Percentiles rank a stretch among this genome's conserved stretches.
phyloP scores from a whole-genome alignment of 2,329 filamentous ascomycete species.

The Diaporthe caulivora region DNA sequence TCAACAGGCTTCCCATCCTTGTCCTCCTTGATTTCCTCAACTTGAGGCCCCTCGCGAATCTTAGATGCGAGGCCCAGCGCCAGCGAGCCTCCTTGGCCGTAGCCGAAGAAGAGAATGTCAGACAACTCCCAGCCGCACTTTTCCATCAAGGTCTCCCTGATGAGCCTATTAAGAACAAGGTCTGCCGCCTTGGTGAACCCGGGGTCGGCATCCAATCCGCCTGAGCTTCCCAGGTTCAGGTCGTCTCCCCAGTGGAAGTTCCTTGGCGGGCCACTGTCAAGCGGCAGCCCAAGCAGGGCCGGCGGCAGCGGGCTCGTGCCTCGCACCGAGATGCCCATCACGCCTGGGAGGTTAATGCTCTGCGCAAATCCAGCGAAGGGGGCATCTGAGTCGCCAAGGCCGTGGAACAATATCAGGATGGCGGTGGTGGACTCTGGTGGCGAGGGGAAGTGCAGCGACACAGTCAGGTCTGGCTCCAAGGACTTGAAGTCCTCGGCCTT shows the following conservation, averaged over 20 bases:
- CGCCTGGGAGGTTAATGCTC: constrained; percentile 80
- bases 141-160: constrained; percentile 63
- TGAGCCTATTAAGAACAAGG: constrained; percentile 62
- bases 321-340: constrained; percentile 79
- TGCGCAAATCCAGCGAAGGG: constrained; percentile 78
- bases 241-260: constrained; percentile 78
- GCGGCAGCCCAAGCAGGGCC: constrained; percentile 65
- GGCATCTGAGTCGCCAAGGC: constrained; percentile 80
- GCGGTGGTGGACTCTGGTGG: constrained; percentile 75
- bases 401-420: constrained; percentile 85
- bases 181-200: constrained; percentile 65
- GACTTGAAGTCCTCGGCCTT: constrained; percentile 62
- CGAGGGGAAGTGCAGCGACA: constrained; percentile 62
- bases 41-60: constrained; percentile 48
- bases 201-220: constrained; percentile 71
- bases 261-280: constrained; percentile 42
- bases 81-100: constrained; percentile 75
- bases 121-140: constrained; percentile 70
- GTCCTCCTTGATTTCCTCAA: constrained; percentile 40
- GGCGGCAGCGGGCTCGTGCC: constrained; percentile 78
- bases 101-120: constrained; percentile 75
- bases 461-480: constrained; percentile 55
- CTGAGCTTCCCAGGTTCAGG: constrained; percentile 64
- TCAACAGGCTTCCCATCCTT: constrained; percentile 32
- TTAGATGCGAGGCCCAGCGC: constrained; percentile 68